phyloP scores from a whole-genome alignment of 352 stramenopile genomes.

The Phytophthora palmivora region DNA sequence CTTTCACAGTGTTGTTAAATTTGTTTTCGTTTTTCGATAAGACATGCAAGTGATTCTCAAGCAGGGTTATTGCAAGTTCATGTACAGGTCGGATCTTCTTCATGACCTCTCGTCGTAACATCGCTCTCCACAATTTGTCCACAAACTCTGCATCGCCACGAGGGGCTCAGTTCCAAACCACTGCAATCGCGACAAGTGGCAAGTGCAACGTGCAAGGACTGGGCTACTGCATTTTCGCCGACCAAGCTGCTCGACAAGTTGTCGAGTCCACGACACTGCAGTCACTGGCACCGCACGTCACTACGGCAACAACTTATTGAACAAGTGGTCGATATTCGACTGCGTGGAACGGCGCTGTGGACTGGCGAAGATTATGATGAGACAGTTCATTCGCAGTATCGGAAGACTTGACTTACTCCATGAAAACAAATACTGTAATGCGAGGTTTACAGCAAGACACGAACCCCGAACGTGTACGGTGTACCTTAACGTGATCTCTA shows the following conservation, averaged over 20 bases:
- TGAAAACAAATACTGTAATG: no score
- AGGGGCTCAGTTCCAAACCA: no score
- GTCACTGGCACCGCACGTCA: conserved; percentile 2
- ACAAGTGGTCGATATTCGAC: conserved; percentile 6
- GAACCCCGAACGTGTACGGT: neutral
- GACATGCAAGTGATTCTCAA: neutral
- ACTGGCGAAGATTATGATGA: conserved; percentile 6
- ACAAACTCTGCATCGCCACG: conserved; percentile 2
- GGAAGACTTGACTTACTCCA: no score
- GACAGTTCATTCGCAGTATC: conserved; percentile 6
- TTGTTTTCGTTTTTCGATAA: no score
- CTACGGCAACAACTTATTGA: no score
- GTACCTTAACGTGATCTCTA: no score
- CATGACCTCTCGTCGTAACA: neutral
- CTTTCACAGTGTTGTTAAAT: neutral
- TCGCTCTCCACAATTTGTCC: conserved; percentile 6
- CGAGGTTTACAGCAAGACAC: no score
- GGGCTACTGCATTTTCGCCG: conserved; percentile 10
- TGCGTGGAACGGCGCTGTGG: conserved; percentile 1
- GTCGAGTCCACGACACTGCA: neutral
- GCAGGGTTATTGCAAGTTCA: no score
- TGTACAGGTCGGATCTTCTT: conserved; percentile 6
- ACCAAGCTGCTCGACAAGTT: no score
- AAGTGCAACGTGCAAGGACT: conserved; percentile 5
- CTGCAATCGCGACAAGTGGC: conserved; percentile 27